Conservation (phyloP, 768 basidiomycete genomes). For the Hortiboletus campestris region DNA sequence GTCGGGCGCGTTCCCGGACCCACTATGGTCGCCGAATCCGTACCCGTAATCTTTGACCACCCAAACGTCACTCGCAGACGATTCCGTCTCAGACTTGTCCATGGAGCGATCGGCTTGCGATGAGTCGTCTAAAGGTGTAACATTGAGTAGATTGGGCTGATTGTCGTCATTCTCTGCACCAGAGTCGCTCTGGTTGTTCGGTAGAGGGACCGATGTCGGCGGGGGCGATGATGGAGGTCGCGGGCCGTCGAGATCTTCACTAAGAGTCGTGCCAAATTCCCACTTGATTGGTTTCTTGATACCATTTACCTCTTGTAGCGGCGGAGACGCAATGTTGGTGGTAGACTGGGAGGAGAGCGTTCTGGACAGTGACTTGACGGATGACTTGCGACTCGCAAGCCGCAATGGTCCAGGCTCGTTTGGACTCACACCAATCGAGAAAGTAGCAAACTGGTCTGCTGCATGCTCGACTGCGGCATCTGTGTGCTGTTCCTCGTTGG, state of each 20-base stretch:
- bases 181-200: not conserved
- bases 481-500: constrained; percentile 8
- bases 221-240: not conserved
- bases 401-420: constrained; percentile 33
- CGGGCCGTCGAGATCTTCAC: constrained; percentile 6
- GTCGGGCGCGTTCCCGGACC: constrained; percentile 33
- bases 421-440: constrained; percentile 46
- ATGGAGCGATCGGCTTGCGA: constrained; percentile 1
- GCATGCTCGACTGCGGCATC: constrained; percentile 15
- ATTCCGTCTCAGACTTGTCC: constrained; percentile 13
- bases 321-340: not conserved
- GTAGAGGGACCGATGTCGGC: not conserved
- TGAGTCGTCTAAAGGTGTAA: not conserved
- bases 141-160: not conserved
- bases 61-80: constrained; percentile 39
- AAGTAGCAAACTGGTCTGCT: constrained; percentile 34
- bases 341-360: not conserved
- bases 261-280: constrained; percentile 54
- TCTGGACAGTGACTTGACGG: constrained; percentile 18
- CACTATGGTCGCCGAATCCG: constrained; percentile 54
- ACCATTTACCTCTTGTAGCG: constrained; percentile 10
- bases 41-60: constrained; percentile 63
- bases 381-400: constrained; percentile 27
- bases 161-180: not conserved
- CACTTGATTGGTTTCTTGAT: constrained; percentile 38